Base-by-base conservation (phyloP, 805 yeast species). In the Candida parachauliodes region DNA sequence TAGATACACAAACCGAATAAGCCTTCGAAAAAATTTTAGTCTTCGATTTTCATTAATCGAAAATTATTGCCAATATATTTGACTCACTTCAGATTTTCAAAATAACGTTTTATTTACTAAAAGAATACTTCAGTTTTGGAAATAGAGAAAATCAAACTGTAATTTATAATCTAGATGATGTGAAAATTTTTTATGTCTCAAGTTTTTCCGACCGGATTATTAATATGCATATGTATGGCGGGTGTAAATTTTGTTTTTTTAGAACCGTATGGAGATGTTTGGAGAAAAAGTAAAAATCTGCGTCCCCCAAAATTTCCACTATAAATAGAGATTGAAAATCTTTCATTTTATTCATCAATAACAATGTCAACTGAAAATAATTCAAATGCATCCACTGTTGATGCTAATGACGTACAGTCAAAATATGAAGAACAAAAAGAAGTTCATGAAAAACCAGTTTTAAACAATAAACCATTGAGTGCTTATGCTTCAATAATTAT, bases 401-500 rank as follows among this genome's bases (percentile, higher is more conserved):
- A 36, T 18, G 34, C 18, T 18, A 30, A 30, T 24, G 40, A 30
- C 12, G 16, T 36, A n/a, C 30, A 15, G 19, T 21, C 25, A 16
- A 36, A 36, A 16, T 30, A 32, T 32, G 40, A 36, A 23, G 32
- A 36, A 30, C 19, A 36, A 25, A 11, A 15, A 5, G 34, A 35
- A 11, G n/a, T 16, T 14, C 26, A 25, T 23, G 24, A 34, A 25
- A 19, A 22, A 14, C 33, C 29, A 3, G 19, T 28, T 12, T 28
- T 36, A 20, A 26, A 11, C n/a, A 29, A 36, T 25, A 36, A 28
- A 20, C 40, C 40, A 24, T n/a, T 36, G 3, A 15, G 29, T 39
- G 68, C 61, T 29, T 62, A 65, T 38, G 18, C 57, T 11, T 46
- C 59, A 17, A 59, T 64, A 52, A 34, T 62, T 60, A 23, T 59